phyloP scores from a whole-genome alignment of 1,284 basidiomycete genomes.

The Rhizopogon parksii region DNA sequence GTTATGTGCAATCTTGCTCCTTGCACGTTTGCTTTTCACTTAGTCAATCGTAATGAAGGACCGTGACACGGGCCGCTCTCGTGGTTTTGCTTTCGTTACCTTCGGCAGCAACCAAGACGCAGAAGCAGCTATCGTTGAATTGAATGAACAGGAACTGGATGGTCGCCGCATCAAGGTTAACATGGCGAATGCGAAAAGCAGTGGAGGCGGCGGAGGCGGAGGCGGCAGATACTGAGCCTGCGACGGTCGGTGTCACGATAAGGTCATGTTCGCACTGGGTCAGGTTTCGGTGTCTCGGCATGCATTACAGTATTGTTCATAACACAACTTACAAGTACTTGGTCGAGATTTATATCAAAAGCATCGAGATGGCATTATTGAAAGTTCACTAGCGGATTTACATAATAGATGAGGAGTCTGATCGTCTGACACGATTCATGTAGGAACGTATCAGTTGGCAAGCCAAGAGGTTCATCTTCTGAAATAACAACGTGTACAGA shows the following conservation, averaged over 20 bases:
- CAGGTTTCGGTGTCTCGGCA: conserved; percentile 1
- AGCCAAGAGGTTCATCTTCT: too few relatives aligned
- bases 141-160: conserved; percentile 92
- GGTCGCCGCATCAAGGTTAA: conserved; percentile 91
- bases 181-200: conserved; percentile 77
- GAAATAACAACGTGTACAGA: too few relatives aligned
- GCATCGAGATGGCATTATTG: background rate
- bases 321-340: conserved; percentile 1
- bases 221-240: conserved; percentile 10
- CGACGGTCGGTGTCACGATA: conserved; percentile 15
- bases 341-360: conserved; percentile 12
- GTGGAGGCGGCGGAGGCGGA: conserved; percentile 7
- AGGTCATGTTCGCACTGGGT: background rate
- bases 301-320: conserved; percentile 3
- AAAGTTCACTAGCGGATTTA: background rate
- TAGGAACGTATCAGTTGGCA: too few relatives aligned
- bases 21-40: conserved; percentile 13
- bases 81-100: conserved; percentile 95
- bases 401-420: too few relatives aligned
- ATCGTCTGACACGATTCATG: too few relatives aligned
- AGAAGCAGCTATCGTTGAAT: conserved; percentile 62
- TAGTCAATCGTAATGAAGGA: conserved; percentile 96
- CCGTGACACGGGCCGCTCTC: conserved; percentile 91
- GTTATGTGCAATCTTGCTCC: conserved; percentile 20
- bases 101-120: conserved; percentile 58